Evolutionary conservation across 805 yeast genomes (phyloP).

Genomic region (Kodamaea sagamina): DNA sequence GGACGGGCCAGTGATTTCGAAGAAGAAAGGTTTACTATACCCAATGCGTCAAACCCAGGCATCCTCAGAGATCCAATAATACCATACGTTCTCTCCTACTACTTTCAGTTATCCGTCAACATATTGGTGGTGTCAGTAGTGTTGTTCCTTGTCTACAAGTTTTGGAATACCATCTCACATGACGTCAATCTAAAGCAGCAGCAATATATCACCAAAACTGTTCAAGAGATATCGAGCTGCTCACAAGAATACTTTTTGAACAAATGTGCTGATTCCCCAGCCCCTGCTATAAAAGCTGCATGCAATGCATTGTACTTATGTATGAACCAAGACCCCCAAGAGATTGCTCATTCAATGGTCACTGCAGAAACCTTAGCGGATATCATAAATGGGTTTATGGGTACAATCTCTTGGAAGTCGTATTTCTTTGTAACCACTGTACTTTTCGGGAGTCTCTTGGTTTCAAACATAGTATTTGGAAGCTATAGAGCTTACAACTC

Average conservation of each 20-base stretch:
- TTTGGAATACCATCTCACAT: conserved; percentile 54
- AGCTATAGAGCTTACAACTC: conserved; percentile 21
- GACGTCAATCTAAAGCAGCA: conserved; percentile 77
- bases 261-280: conserved; percentile 62
- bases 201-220: conserved; percentile 57
- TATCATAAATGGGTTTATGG: conserved; percentile 72
- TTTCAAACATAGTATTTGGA: conserved; percentile 54
- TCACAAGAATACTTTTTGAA: conserved; percentile 68
- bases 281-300: conserved; percentile 69
- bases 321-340: conserved; percentile 75
- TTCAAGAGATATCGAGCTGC: conserved; percentile 68
- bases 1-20: not conserved
- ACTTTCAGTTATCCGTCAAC: conserved; percentile 65
- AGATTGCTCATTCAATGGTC: conserved; percentile 65
- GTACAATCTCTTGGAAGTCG: conserved; percentile 70
- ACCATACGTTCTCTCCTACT: conserved; percentile 61
- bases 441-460: conserved; percentile 52
- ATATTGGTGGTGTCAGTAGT: conserved; percentile 50
- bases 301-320: conserved; percentile 81
- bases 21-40: not conserved
- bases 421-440: conserved; percentile 49
- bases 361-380: conserved; percentile 85
- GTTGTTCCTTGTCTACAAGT: conserved; percentile 52
- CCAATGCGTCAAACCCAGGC: not conserved
- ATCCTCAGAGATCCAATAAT: conserved; percentile 40